Evolutionary conservation across 176 grass and related monocot genomes (phyloP), one percentile per base, ranked within the genome.

Genomic region (Phoenix roebelenii): DNA sequence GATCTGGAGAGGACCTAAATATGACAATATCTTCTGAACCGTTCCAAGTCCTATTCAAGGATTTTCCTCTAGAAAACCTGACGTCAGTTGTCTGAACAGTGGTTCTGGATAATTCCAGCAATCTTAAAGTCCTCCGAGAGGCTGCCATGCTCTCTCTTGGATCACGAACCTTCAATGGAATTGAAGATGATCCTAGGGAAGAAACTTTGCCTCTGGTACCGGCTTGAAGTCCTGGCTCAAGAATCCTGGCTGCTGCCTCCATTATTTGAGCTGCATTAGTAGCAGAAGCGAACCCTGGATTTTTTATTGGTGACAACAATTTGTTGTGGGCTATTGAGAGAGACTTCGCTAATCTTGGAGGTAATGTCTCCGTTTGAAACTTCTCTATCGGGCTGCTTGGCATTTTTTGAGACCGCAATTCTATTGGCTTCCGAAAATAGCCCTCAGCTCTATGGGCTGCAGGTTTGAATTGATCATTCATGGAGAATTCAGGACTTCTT

Each of bases 171-270:
- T 71, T 85, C 7, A 67, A 70, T 51, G 80, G 85, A 55, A 84
- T 72, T 12, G 54, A 79, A 53, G 76, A 72, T 15, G 83, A 74
- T 19, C 78, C 80, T 50, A 79, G 73, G 15, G 83, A 90, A 50
- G 80, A 90, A 23, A 75, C 65, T 76, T 84, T 95, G 32, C 82
- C 83, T 52, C 71, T 86, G 22, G 64, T 54, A 79, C 69, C 86
- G 44, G 70, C 28, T 54, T 86, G 74, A 29, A 76, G 73, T 32
- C 83, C 85, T 12, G 90, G 86, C 53, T 89, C 74, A 66, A 86
- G 80, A 75, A 89, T 89, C 82, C 81, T 95, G 44, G 86, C 80
- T 25, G 86, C 80, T 58, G 80, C 83, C 51, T 95, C 86, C 90
- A 89, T 89, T 32, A 95, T 89, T 66, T 86, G 74, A 48, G 83